These are phyloP conservation scores for Hippophae gyantsensis DNA, from an alignment of 306 rosid species.

Conservation along the genomic window DNA sequence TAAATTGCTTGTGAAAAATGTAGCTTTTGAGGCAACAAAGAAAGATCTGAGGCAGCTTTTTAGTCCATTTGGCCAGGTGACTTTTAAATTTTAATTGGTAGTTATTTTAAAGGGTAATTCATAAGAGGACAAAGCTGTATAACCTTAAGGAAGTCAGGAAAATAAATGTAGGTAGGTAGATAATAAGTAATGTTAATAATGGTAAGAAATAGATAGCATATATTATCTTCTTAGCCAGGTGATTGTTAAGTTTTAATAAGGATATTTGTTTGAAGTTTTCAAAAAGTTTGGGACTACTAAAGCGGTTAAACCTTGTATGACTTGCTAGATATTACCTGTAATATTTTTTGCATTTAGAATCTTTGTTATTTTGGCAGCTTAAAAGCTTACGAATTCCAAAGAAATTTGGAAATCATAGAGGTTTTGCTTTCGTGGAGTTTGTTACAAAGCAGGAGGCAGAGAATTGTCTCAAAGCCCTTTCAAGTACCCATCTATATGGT, in stretches of 20 bases:
- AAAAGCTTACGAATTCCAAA: constrained; percentile 82
- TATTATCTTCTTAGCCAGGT: too few relatives aligned
- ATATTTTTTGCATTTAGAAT: background rate
- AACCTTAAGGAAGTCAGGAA: background rate
- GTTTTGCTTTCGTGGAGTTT: constrained; percentile 88
- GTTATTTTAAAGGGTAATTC: background rate
- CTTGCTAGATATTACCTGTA: background rate
- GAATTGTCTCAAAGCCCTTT: constrained; percentile 69
- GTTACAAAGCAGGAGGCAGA: constrained; percentile 83
- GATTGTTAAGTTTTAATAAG: too few relatives aligned
- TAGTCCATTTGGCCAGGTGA: constrained; percentile 93
- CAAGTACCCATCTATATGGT: constrained; percentile 59
- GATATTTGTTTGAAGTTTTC: too few relatives aligned
- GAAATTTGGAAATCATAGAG: constrained; percentile 83
- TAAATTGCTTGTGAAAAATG: constrained; percentile 67
- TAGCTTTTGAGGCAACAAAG: constrained; percentile 83
- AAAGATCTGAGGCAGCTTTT: constrained; percentile 82
- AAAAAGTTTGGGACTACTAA: too few relatives aligned
- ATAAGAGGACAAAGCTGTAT: background rate
- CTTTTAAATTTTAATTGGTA: constrained; percentile 12
- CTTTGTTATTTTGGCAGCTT: constrained; percentile 37
- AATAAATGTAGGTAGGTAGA: background rate
- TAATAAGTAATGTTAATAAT: too few relatives aligned
- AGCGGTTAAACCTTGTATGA: background rate
- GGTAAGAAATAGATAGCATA: too few relatives aligned